These are phyloP conservation scores for Colletotrichum liriopes DNA, from an alignment of 2,329 filamentous ascomycete species.

Conservation along the genomic window DNA sequence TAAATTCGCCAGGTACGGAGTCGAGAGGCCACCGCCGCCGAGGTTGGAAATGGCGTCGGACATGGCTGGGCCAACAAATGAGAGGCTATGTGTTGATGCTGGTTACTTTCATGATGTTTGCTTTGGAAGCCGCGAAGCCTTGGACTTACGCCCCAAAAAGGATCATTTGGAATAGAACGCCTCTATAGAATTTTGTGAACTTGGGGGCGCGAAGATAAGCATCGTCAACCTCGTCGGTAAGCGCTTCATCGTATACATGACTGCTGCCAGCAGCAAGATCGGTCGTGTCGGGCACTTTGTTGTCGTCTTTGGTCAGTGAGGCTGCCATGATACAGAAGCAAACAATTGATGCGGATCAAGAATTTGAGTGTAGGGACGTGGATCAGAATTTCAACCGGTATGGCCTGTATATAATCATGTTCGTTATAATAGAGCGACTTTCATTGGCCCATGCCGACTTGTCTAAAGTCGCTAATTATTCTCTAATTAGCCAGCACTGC, in stretches of 20 bases:
- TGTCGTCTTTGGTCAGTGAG: slow-evolving; percentile 13
- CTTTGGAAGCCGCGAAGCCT: too few relatives aligned
- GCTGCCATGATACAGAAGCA: slow-evolving; percentile 9
- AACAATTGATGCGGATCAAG: not conserved
- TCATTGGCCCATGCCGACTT: not conserved
- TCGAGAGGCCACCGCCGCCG: slow-evolving; percentile 34
- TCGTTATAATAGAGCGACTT: not conserved
- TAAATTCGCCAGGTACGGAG: slow-evolving; percentile 35
- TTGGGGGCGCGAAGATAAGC: slow-evolving; percentile 10
- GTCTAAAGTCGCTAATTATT: not conserved
- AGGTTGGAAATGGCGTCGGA: slow-evolving; percentile 39
- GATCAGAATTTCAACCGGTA: not conserved
- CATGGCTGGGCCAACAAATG: slow-evolving; percentile 36
- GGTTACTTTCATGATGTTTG: not conserved
- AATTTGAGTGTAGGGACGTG: not conserved
- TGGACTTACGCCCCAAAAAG: slow-evolving; percentile 29
- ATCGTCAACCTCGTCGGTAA: slow-evolving; percentile 12
- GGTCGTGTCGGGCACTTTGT: slow-evolving; percentile 3
- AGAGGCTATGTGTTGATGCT: not conserved
- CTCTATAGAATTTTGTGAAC: slow-evolving; percentile 27
- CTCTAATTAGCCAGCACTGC: not conserved
- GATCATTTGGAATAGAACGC: slow-evolving; percentile 36
- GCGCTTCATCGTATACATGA: slow-evolving; percentile 4
- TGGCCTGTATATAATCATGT: slow-evolving; percentile 5
- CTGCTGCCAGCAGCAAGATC: slow-evolving; percentile 14